Evolutionary conservation across 2,329 filamentous ascomycete genomes (phyloP).

Genomic region (Trichoderma atroviride): DNA sequence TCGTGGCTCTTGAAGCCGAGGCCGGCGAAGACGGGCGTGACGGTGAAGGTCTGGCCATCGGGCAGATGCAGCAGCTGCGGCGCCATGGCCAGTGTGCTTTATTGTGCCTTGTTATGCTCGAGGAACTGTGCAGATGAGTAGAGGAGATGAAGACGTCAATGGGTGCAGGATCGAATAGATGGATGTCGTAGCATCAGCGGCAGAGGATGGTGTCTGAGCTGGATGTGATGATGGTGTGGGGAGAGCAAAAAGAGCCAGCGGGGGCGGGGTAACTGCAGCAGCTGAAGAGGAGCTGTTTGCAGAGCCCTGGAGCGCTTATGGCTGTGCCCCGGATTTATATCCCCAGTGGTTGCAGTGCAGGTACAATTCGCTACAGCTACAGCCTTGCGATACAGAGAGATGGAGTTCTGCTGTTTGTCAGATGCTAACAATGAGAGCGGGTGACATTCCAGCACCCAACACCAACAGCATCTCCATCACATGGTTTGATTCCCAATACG

Average conservation of each 20-base stretch:
- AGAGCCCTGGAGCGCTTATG: not conserved
- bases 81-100: constrained; percentile 35
- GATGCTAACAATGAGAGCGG: not conserved
- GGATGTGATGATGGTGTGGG: not conserved
- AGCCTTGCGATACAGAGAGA: not conserved
- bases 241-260: not conserved
- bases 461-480: not conserved
- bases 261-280: constrained; percentile 12
- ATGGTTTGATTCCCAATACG: not conserved
- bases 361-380: not conserved
- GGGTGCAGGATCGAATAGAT: not conserved
- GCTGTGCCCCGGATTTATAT: not conserved
- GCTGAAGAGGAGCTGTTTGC: not conserved
- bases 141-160: too few relatives aligned
- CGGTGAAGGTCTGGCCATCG: constrained; percentile 81
- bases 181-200: not conserved
- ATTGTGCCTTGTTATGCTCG: too few relatives aligned
- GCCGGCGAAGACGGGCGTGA: constrained; percentile 87
- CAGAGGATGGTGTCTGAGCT: not conserved
- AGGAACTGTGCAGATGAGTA: too few relatives aligned
- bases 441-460: not conserved
- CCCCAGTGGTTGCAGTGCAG: not conserved
- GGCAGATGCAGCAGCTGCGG: constrained; percentile 68
- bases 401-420: not conserved
- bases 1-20: constrained; percentile 86